Evolutionary conservation across 108 stramenopile genomes (phyloP), one percentile per base, ranked within the genome.

Genomic region (Epipyxis sp.): DNA sequence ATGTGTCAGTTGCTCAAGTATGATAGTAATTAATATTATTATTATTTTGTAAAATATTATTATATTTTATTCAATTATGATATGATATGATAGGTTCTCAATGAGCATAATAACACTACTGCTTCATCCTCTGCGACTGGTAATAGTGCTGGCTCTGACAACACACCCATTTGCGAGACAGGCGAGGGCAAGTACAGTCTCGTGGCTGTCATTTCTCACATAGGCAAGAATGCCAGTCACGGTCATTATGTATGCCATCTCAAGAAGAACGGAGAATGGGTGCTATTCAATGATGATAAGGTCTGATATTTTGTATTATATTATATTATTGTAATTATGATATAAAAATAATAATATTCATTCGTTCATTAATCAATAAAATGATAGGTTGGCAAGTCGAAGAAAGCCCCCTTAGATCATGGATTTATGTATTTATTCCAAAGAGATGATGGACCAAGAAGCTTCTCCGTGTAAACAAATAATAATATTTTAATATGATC

Each of bases 191-290:
- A 92, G 69, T 99, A 99, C 85, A 80, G 69, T 3, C 86, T 99
- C 80, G 71, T 90, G 0, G 96, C 94, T 29, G 86, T 98, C 80
- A 86, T 99, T 32, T 95, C 94, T 44, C 99, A 99, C 82, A 95
- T 99, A 69, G 99, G 99, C 25, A 94, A 93, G 84, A 94, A 94
- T 81, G 93, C 95, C 0, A 92, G 89, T 43, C 91, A 92, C 81
- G 99, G 99, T 3, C 99, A 99, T 83, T 99, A 98, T 80, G 95
- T 99, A 27, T 91, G 92, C 0, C 99, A 99, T 83, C 82, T 97
- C 82, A 90, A 91, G 83, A 90, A 93, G 69, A 91, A 93, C 20
- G 94, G 92, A 2, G 89, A 90, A 43, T 99, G 97, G 97, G 89
- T 93, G 0, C 95, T 99, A 67, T 98, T 93, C 85, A 97, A 99